Percentiles rank a stretch among this genome's conserved stretches.
Conservation (phyloP, 208 protist species). For the Phytomonas serpens region DNA sequence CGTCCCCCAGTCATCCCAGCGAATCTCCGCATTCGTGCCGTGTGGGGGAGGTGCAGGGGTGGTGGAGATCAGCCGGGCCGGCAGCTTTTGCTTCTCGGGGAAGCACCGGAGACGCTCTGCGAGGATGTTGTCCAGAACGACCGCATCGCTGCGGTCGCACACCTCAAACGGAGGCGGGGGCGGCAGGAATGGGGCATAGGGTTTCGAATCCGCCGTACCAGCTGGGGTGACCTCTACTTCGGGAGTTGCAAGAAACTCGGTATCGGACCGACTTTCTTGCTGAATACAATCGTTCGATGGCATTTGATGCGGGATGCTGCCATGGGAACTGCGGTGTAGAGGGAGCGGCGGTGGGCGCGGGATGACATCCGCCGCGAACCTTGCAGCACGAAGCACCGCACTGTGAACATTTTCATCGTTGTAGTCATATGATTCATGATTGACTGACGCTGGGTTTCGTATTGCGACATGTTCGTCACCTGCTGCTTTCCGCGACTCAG, state of each 20-base stretch:
- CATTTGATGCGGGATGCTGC: neutral
- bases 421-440: neutral
- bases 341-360: constrained; percentile 30
- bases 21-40: constrained; percentile 22
- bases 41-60: constrained; percentile 37
- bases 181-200: neutral
- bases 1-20: constrained; percentile 39
- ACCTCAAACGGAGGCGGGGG: constrained; percentile 19
- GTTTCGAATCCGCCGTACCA: neutral
- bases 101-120: constrained; percentile 27
- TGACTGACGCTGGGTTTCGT: neutral
- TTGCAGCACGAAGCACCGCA: constrained; percentile 39
- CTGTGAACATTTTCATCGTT: constrained; percentile 28
- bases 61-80: constrained; percentile 27
- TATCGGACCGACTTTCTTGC: neutral
- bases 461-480: neutral
- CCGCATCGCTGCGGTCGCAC: constrained; percentile 30
- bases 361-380: constrained; percentile 37
- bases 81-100: neutral
- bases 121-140: constrained; percentile 23
- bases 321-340: neutral
- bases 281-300: neutral
- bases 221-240: neutral
- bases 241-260: neutral
- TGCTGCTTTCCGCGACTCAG: neutral